phyloP scores from a whole-genome alignment of 495 filamentous ascomycete genomes.

The Penicillium roqueforti region DNA sequence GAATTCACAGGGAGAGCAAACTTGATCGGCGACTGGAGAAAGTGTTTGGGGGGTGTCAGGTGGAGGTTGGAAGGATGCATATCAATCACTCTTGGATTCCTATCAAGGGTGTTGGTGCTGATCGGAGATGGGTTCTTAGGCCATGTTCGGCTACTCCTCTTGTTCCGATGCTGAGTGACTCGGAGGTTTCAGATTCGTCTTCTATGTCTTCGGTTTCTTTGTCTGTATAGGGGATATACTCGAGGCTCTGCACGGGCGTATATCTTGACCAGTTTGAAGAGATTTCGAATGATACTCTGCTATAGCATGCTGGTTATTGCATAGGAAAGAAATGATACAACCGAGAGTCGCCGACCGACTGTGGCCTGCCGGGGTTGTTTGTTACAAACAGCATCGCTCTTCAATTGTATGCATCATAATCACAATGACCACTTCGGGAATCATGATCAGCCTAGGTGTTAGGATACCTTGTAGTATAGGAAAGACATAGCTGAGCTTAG shows the following conservation, averaged over 20 bases:
- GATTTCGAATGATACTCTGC: too few species aligned
- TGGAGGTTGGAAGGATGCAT: conserved; percentile 4
- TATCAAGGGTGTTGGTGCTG: conserved; percentile 6
- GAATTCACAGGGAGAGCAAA: conserved; percentile 1
- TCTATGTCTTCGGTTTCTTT: background rate
- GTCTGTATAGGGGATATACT: background rate
- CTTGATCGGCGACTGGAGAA: conserved; percentile 1
- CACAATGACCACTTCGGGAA: too few species aligned
- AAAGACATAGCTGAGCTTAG: too few species aligned
- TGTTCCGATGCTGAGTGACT: background rate
- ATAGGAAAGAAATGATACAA: too few species aligned
- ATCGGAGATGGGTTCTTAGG: conserved; percentile 1
- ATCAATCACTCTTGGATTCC: conserved; percentile 5
- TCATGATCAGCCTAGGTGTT: too few species aligned
- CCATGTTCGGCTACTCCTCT: conserved; percentile 9
- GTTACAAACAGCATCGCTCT: too few species aligned
- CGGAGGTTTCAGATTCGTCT: background rate
- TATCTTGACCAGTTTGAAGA: background rate
- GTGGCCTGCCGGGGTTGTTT: too few species aligned
- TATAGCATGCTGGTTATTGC: too few species aligned
- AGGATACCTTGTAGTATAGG: too few species aligned
- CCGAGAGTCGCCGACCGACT: too few species aligned
- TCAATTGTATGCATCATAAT: too few species aligned
- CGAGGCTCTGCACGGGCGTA: background rate
- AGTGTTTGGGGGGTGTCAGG: conserved; percentile 1